A percentile compares a stretch with the other conserved stretches of the same genome.
Conservation (phyloP, 805 yeast genomes). For the Saccharomycopsis malanga region DNA sequence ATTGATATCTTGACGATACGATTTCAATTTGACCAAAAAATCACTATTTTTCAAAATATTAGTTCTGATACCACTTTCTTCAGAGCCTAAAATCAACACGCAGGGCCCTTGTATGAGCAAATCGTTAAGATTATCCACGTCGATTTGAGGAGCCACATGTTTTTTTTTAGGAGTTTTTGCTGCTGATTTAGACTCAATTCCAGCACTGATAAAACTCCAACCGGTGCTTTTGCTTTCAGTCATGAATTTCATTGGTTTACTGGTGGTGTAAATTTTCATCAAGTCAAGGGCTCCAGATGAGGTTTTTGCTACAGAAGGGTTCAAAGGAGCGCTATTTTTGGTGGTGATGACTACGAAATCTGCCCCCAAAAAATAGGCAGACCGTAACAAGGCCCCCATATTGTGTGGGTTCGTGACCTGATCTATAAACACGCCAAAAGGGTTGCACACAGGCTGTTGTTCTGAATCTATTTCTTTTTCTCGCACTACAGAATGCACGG, state of each 20-base stretch:
- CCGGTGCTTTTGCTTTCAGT: constrained; percentile 48
- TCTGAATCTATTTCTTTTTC: neutral
- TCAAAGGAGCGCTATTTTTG: constrained; percentile 54
- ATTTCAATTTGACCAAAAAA: constrained; percentile 31
- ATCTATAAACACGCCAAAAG: constrained; percentile 42
- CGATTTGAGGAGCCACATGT: constrained; percentile 28
- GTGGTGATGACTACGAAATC: constrained; percentile 49
- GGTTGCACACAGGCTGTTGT: constrained; percentile 25
- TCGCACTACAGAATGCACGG: neutral
- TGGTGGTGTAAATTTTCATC: constrained; percentile 50
- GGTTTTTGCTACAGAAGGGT: constrained; percentile 74
- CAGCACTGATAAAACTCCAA: constrained; percentile 65
- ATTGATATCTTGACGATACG: constrained; percentile 24
- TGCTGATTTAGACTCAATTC: constrained; percentile 29
- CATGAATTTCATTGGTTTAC: constrained; percentile 57
- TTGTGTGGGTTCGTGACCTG: constrained; percentile 62
- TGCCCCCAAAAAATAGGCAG: constrained; percentile 51
- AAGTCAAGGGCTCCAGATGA: constrained; percentile 81
- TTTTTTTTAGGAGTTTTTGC: neutral
- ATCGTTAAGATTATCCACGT: constrained; percentile 36
- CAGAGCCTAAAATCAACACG: constrained; percentile 75
- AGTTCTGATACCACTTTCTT: constrained; percentile 75
- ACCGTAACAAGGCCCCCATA: constrained; percentile 48
- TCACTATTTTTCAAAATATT: constrained; percentile 54
- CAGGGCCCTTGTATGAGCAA: constrained; percentile 48